Conservation (phyloP, 345 rosid species). For the Pelargonium nanum region DNA sequence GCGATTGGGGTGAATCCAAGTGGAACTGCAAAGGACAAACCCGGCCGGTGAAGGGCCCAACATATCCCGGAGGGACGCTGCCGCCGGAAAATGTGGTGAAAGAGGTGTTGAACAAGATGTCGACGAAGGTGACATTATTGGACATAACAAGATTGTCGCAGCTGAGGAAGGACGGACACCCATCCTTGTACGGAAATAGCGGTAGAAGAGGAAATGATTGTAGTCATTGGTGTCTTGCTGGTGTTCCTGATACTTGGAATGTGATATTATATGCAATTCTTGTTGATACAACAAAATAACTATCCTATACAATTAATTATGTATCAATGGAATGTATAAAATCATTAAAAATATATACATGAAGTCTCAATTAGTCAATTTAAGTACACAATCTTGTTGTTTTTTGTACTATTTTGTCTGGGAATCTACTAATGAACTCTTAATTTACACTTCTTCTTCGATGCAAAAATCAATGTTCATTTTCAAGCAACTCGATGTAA, state of each 20-base stretch:
- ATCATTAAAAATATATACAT: too few species aligned
- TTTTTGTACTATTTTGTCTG: too few species aligned
- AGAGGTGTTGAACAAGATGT: slow-evolving; percentile 14
- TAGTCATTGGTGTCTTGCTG: slow-evolving; percentile 43
- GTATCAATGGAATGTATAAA: too few species aligned
- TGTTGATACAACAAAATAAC: slow-evolving; percentile 1
- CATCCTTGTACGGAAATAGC: slow-evolving; percentile 16
- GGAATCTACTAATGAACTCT: too few species aligned
- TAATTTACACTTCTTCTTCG: too few species aligned
- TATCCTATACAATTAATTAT: too few species aligned
- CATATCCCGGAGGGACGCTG: slow-evolving; percentile 27
- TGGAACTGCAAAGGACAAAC: slow-evolving; percentile 23
- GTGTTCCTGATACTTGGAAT: slow-evolving; percentile 39
- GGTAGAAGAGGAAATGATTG: slow-evolving; percentile 27
- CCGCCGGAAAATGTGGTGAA: slow-evolving; percentile 15
- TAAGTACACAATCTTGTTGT: too few species aligned
- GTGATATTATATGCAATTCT: slow-evolving; percentile 23
- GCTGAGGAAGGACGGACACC: slow-evolving; percentile 40
- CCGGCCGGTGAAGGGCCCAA: slow-evolving; percentile 20
- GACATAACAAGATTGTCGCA: slow-evolving; percentile 35
- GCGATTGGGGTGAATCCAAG: slow-evolving; percentile 22
- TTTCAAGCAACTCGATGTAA: too few species aligned
- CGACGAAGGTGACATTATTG: slow-evolving; percentile 16
- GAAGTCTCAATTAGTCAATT: too few species aligned
- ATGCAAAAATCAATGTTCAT: too few species aligned